phyloP scores from a whole-genome alignment of 106 monocot genomes.

The Hemerocallis citrina region DNA sequence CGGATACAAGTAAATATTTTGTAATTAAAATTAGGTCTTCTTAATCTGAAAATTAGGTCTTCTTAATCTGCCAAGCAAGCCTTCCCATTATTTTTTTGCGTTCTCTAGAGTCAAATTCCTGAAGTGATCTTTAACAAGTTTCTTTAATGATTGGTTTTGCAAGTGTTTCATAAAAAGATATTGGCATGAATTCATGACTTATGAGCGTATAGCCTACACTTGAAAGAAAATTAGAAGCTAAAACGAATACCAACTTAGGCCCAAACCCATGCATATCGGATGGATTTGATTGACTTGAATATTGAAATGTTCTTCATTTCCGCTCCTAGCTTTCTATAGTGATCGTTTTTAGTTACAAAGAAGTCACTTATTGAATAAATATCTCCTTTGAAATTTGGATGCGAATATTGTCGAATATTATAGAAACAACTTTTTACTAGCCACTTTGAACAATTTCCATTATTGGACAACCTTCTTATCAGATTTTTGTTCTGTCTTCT shows the following conservation, averaged over 20 bases:
- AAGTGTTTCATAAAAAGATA: not conserved
- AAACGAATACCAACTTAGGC: too few species aligned
- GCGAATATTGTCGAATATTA: not conserved
- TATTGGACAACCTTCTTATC: not conserved
- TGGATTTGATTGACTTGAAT: too few species aligned
- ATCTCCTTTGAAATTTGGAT: not conserved
- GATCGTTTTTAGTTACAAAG: not conserved
- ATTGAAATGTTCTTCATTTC: not conserved
- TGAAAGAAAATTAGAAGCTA: not conserved
- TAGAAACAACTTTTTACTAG: not conserved
- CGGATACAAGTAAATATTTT: too few species aligned
- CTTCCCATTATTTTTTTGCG: not conserved
- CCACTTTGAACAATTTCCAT: not conserved
- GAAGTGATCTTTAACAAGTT: not conserved
- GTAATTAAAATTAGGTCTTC: too few species aligned
- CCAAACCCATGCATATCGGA: not conserved
- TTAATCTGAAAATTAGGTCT: too few species aligned
- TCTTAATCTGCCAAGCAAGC: too few species aligned
- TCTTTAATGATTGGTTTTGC: not conserved
- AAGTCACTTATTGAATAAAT: not conserved
- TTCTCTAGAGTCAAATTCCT: not conserved
- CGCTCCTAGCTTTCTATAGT: not conserved
- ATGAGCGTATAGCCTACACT: not conserved
- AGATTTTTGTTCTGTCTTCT: not conserved
- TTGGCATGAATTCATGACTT: not conserved